Percentiles rank a stretch among this genome's conserved stretches.
Evolutionary conservation across 306 rosid species (phyloP).

Genomic region (Prunus davidiana): DNA sequence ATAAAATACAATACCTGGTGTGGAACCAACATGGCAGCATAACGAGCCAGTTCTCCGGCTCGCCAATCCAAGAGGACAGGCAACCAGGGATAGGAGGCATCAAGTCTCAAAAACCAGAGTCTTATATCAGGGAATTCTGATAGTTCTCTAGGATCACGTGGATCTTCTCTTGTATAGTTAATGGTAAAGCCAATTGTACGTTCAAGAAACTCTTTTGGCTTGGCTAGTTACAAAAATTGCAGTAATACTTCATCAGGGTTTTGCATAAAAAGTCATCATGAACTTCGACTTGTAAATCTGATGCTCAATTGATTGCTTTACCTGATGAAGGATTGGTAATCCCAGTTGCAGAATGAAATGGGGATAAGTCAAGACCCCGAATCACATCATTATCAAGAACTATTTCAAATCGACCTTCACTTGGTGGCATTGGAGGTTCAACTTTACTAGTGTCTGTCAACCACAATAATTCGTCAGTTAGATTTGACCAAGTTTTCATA

Average conservation of each 20-base stretch:
- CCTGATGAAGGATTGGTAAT: conserved; percentile 68
- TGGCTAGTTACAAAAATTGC: conserved; percentile 38
- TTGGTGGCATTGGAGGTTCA: conserved; percentile 82
- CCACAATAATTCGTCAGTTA: neutral
- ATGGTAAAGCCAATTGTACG: conserved; percentile 81
- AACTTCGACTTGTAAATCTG: neutral
- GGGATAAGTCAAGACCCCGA: conserved; percentile 57
- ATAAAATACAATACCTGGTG: conserved; percentile 63
- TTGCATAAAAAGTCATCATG: neutral
- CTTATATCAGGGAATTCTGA: conserved; percentile 84
- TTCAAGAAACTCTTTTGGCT: conserved; percentile 73
- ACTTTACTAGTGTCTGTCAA: conserved; percentile 45
- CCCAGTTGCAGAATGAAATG: conserved; percentile 79
- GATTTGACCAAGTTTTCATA: neutral
- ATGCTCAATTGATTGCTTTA: conserved; percentile 9
- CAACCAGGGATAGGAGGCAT: conserved; percentile 87
- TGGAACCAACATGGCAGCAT: conserved; percentile 91
- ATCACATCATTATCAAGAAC: conserved; percentile 56
- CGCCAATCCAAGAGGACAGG: conserved; percentile 88
- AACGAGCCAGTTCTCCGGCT: conserved; percentile 94
- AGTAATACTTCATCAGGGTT: conserved; percentile 13
- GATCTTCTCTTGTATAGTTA: conserved; percentile 69
- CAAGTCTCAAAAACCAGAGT: conserved; percentile 92
- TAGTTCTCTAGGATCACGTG: conserved; percentile 64
- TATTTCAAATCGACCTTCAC: conserved; percentile 72